Conservation (phyloP, 352 stramenopile genomes). For the Thalassiosira pacifica region DNA sequence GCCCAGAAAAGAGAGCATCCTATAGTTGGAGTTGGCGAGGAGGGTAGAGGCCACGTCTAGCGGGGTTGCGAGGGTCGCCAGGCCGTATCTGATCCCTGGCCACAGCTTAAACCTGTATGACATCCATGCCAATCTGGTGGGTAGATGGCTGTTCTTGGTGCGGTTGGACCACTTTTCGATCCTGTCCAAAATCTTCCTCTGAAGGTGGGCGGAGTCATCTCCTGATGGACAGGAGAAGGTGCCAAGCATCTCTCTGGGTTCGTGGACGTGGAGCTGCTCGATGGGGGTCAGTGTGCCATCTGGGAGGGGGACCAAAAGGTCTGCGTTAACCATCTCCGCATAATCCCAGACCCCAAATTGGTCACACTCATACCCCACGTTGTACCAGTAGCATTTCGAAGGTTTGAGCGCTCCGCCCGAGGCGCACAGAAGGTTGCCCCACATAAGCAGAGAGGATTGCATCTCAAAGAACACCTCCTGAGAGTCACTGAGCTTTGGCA, state of each 20-base stretch:
- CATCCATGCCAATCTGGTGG: too few species aligned
- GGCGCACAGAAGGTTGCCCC: neutral
- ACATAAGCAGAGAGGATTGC: neutral
- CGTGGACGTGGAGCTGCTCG: neutral
- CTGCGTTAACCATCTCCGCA: neutral
- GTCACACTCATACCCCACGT: neutral
- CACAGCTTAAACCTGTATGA: conserved; percentile 28
- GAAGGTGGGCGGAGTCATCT: neutral
- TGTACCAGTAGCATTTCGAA: neutral
- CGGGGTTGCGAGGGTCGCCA: too few species aligned
- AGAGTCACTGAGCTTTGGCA: neutral
- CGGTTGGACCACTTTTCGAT: neutral
- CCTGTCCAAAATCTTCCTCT: neutral
- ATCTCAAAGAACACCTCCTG: too few species aligned
- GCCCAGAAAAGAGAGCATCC: too few species aligned
- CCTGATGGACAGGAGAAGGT: too few species aligned
- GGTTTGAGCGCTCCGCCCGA: neutral
- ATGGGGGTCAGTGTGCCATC: neutral
- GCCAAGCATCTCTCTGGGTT: neutral
- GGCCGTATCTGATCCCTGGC: too few species aligned
- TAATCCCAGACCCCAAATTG: neutral
- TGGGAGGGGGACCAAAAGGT: too few species aligned
- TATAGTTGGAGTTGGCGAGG: too few species aligned
- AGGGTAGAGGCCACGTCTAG: too few species aligned
- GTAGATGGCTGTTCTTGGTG: conserved; percentile 6